These are phyloP conservation scores for Stephanodiscus triporus DNA, from an alignment of 108 stramenopile genomes.

Conservation along the genomic window DNA sequence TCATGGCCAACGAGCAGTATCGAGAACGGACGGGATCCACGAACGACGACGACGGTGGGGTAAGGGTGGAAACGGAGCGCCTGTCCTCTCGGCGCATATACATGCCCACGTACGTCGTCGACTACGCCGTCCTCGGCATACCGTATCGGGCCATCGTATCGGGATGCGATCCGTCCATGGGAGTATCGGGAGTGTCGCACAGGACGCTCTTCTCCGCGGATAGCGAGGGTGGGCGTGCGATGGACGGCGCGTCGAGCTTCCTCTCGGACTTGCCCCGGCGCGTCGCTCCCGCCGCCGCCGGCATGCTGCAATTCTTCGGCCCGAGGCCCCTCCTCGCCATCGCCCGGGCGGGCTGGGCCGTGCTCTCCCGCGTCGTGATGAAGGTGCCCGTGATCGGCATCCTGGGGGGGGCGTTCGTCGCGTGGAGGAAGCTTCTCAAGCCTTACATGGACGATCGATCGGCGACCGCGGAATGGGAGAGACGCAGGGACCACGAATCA, in stretches of 20 bases:
- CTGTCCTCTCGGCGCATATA: conserved; percentile 68
- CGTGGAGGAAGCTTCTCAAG: conserved; percentile 74
- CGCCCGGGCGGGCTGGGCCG: conserved; percentile 13
- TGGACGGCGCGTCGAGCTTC: conserved; percentile 32
- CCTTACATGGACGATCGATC: conserved; percentile 69
- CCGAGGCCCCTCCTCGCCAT: conserved; percentile 35
- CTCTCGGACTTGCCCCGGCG: conserved; percentile 23
- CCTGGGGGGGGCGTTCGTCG: conserved; percentile 60
- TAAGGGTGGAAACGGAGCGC: conserved; percentile 68
- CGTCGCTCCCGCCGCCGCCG: conserved; percentile 31
- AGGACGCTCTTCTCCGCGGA: conserved; percentile 37
- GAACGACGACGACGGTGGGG: conserved; percentile 9
- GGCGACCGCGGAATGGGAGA: conserved; percentile 80
- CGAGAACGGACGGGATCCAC: background rate
- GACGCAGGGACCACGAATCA: conserved; percentile 76
- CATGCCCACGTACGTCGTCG: conserved; percentile 81
- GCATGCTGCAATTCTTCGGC: conserved; percentile 41
- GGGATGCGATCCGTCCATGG: conserved; percentile 68
- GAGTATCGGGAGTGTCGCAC: conserved; percentile 76
- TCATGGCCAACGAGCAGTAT: conserved; percentile 47
- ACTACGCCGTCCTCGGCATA: conserved; percentile 72
- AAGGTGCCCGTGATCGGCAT: conserved; percentile 63
- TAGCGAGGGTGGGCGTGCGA: conserved; percentile 7
- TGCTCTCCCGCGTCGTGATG: conserved; percentile 33
- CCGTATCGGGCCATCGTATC: conserved; percentile 77